phyloP scores from a whole-genome alignment of 176 grass and related monocot genomes.

The Eragrostis curvula region DNA sequence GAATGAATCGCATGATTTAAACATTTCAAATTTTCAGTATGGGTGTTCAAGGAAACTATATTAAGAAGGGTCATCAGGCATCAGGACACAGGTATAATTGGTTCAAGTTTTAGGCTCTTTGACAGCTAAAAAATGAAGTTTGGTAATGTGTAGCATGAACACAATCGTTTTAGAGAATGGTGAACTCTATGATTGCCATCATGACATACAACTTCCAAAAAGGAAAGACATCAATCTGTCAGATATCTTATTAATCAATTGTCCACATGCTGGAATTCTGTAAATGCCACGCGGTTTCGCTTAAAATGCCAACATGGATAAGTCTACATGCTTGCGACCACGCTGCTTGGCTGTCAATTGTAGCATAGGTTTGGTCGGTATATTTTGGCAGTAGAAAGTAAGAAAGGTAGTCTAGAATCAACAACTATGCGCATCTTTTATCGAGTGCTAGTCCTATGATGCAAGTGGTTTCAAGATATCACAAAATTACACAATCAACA shows the following conservation, averaged over 20 bases:
- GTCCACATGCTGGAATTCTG: not conserved
- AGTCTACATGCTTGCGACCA: not conserved
- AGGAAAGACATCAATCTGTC: not conserved
- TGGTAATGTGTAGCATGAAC: not conserved
- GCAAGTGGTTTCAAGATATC: slow-evolving; percentile 6
- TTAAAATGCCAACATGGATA: not conserved
- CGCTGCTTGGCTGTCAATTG: slow-evolving; percentile 3
- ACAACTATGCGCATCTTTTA: not conserved
- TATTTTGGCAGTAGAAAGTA: slow-evolving; percentile 22
- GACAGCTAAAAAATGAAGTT: slow-evolving; percentile 7
- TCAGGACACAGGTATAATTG: not conserved
- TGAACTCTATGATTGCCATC: slow-evolving; percentile 9
- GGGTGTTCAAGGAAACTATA: slow-evolving; percentile 11
- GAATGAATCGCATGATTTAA: slow-evolving; percentile 14
- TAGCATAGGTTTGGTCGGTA: not conserved
- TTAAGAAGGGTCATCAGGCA: not conserved
- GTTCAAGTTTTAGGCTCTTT: not conserved
- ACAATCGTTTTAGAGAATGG: not conserved
- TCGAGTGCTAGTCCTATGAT: not conserved
- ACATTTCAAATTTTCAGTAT: not conserved
- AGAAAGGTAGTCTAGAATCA: not conserved
- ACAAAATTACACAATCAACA: slow-evolving; percentile 5
- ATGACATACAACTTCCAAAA: slow-evolving; percentile 1
- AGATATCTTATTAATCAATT: slow-evolving; percentile 3
- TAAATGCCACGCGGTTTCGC: not conserved